phyloP scores from a whole-genome alignment of 805 yeast species.

The Priceomyces castillae region DNA sequence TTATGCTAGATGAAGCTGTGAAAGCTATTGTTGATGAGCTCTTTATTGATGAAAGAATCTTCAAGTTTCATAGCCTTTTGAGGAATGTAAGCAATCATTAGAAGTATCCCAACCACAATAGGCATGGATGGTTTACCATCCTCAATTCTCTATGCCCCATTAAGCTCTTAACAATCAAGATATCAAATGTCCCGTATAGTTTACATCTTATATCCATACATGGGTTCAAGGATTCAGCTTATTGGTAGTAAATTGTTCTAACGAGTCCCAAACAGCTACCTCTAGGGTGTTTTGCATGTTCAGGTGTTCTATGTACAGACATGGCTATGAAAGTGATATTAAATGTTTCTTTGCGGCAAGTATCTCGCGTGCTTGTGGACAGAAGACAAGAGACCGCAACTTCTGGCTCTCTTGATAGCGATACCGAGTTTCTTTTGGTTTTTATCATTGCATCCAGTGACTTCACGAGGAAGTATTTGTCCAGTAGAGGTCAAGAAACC shows the following conservation, averaged over 20 bases:
- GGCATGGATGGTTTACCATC: no score
- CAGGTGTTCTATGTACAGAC: not conserved
- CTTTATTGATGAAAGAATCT: not conserved
- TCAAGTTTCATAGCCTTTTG: no score
- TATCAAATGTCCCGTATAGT: no score
- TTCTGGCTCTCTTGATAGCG: constrained; percentile 78
- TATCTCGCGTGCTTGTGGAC: constrained; percentile 61
- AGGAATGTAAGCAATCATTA: no score
- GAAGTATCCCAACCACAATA: no score
- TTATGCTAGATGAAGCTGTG: constrained; percentile 5
- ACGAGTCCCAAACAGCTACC: no score
- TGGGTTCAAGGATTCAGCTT: no score
- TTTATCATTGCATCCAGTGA: constrained; percentile 61
- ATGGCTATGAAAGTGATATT: constrained; percentile 6
- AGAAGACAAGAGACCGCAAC: constrained; percentile 73
- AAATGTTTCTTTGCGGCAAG: constrained; percentile 40
- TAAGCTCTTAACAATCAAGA: no score
- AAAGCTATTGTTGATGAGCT: constrained; percentile 9
- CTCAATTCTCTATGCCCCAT: no score
- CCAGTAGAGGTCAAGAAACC: constrained; percentile 70
- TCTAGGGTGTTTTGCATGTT: no score
- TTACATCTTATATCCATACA: no score
- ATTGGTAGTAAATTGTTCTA: no score
- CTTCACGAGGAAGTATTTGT: constrained; percentile 67
- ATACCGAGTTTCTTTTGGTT: constrained; percentile 71